Conservation (phyloP, 2,329 filamentous ascomycete genomes). For the Colletotrichum cordylinicola region DNA sequence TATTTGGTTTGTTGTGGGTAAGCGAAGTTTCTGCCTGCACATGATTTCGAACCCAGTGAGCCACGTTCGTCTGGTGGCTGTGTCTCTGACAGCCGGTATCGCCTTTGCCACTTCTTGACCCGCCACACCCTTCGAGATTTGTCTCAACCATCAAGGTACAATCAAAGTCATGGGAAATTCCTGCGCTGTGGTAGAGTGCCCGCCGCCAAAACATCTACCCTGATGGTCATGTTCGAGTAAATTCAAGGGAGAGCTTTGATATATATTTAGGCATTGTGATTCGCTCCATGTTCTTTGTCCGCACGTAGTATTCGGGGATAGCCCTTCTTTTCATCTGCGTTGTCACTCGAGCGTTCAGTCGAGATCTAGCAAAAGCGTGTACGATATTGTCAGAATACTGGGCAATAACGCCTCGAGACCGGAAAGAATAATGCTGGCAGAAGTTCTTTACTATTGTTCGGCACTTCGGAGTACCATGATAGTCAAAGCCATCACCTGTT, state of each 20-base stretch:
- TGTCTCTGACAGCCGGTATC: not conserved
- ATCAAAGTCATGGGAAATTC: not conserved
- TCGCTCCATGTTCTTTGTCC: not conserved
- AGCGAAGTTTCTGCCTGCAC: not conserved
- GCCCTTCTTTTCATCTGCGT: not conserved
- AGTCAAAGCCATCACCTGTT: no score
- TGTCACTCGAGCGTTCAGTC: not conserved
- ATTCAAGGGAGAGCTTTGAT: not conserved
- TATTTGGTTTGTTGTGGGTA: not conserved
- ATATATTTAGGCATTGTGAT: not conserved
- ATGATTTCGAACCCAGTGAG: not conserved
- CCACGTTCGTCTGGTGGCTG: not conserved
- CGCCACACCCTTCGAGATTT: not conserved
- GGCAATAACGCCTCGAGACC: no score
- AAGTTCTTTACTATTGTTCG: no score
- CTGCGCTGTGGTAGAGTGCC: not conserved
- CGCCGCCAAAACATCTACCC: not conserved
- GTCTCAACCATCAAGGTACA: not conserved
- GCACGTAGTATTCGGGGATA: not conserved
- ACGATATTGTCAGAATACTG: no score
- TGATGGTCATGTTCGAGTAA: not conserved
- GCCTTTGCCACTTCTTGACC: not conserved
- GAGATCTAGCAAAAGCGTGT: no score
- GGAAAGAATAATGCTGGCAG: no score
- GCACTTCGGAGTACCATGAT: no score